Percentiles rank a stretch among this genome's conserved stretches.
phyloP scores from a whole-genome alignment of 768 basidiomycete species.

The Pisolithus tinctorius region DNA sequence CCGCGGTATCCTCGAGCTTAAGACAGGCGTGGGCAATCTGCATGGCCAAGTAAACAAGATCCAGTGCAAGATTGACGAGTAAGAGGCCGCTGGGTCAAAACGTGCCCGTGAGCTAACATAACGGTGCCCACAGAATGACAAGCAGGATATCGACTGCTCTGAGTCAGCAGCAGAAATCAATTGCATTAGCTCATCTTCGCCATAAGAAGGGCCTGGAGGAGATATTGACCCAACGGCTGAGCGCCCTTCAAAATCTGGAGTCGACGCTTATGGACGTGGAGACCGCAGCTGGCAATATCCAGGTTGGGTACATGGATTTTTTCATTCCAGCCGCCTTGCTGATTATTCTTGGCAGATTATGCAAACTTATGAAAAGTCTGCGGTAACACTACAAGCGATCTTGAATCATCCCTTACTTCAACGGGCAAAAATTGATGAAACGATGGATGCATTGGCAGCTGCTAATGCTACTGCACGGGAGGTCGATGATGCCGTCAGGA shows the following conservation, averaged over 20 bases:
- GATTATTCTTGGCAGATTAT: constrained; percentile 53
- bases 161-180: constrained; percentile 59
- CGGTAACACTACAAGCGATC: constrained; percentile 66
- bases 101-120: background rate
- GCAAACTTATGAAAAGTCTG: constrained; percentile 78
- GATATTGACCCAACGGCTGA: constrained; percentile 65
- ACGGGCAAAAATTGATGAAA: constrained; percentile 72
- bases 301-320: constrained; percentile 40
- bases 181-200: constrained; percentile 73
- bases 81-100: constrained; percentile 11
- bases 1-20: constrained; percentile 73
- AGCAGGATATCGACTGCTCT: constrained; percentile 60
- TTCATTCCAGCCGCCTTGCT: background rate
- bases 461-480: constrained; percentile 79
- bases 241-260: constrained; percentile 67
- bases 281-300: constrained; percentile 81
- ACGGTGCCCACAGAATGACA: constrained; percentile 46
- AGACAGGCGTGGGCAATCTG: constrained; percentile 60
- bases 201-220: constrained; percentile 79
- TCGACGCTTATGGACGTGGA: constrained; percentile 78
- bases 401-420: constrained; percentile 77
- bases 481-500: constrained; percentile 68
- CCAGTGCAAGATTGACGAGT: constrained; percentile 72
- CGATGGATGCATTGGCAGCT: constrained; percentile 82
- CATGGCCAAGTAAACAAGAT: constrained; percentile 63